Evolutionary conservation across 2,329 filamentous ascomycete species (phyloP).

Genomic region (Stylonectria norvegica): DNA sequence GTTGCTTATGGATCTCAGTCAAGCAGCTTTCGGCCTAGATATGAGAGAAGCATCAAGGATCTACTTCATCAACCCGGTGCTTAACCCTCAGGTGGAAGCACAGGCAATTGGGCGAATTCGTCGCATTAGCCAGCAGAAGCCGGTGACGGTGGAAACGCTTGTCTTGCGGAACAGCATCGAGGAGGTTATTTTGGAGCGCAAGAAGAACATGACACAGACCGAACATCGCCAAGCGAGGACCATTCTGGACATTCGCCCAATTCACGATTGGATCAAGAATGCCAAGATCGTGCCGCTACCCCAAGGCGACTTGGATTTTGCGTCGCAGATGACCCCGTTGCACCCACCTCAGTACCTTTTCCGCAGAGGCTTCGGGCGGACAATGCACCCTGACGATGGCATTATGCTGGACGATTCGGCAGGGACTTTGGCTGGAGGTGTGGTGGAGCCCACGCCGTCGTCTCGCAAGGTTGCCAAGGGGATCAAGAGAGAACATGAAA

Average conservation of each 20-base stretch:
- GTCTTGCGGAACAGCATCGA: constrained; percentile 79
- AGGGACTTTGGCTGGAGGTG: constrained; percentile 8
- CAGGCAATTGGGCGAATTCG: constrained; percentile 90
- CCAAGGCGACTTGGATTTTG: constrained; percentile 28
- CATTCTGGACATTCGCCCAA: constrained; percentile 54
- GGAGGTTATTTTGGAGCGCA: constrained; percentile 73
- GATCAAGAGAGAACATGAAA: constrained; percentile 26
- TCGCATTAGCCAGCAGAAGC: constrained; percentile 76
- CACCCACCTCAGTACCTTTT: constrained; percentile 48
- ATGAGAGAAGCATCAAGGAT: constrained; percentile 79
- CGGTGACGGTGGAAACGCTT: constrained; percentile 81
- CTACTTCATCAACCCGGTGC: constrained; percentile 85
- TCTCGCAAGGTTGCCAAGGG: constrained; percentile 12
- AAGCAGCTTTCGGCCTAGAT: constrained; percentile 85
- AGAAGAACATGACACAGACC: constrained; percentile 69
- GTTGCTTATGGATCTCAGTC: constrained; percentile 84
- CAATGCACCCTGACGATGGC: constrained; percentile 45
- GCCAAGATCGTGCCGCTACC: constrained; percentile 41
- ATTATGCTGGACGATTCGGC: constrained; percentile 32
- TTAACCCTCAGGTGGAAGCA: constrained; percentile 79
- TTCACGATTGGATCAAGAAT: constrained; percentile 59
- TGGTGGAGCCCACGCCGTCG: constrained; percentile 4
- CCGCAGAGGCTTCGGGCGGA: constrained; percentile 44
- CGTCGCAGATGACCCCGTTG: constrained; percentile 49
- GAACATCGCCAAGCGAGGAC: constrained; percentile 55